phyloP scores from a whole-genome alignment of 345 rosid species.

The Moricandia moricandioides region DNA sequence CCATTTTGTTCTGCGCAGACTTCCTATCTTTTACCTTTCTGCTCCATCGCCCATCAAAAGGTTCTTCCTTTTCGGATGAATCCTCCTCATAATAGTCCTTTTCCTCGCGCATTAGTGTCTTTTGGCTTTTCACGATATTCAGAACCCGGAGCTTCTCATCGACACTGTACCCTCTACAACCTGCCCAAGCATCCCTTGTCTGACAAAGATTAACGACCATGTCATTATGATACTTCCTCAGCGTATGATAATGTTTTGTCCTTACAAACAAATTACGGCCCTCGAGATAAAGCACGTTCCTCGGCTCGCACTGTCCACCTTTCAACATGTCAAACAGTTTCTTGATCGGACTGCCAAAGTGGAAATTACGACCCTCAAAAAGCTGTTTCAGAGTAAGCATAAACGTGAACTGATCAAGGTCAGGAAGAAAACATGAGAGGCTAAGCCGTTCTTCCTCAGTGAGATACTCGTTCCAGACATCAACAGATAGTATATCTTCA shows the following conservation, averaged over 20 bases:
- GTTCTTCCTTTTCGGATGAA: constrained; percentile 61
- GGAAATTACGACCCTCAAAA: constrained; percentile 69
- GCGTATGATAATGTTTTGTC: constrained; percentile 70
- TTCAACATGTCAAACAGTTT: constrained; percentile 84
- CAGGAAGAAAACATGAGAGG: constrained; percentile 73
- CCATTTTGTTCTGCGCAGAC: constrained; percentile 40
- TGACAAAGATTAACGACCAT: constrained; percentile 76
- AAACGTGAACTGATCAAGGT: constrained; percentile 72
- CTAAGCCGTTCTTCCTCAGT: constrained; percentile 78
- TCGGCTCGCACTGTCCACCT: constrained; percentile 93
- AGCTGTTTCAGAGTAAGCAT: constrained; percentile 72
- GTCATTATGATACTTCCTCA: constrained; percentile 83
- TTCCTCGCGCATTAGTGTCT: constrained; percentile 75
- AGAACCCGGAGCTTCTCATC: constrained; percentile 88
- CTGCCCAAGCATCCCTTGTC: constrained; percentile 85
- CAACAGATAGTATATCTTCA: constrained; percentile 76
- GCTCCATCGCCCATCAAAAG: constrained; percentile 55
- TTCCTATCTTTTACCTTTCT: constrained; percentile 60
- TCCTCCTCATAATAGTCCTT: constrained; percentile 61
- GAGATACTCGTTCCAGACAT: constrained; percentile 89
- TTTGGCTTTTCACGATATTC: constrained; percentile 77
- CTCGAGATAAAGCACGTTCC: constrained; percentile 86
- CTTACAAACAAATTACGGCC: constrained; percentile 65
- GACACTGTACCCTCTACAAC: constrained; percentile 74
- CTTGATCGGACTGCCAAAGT: constrained; percentile 83